phyloP scores from a whole-genome alignment of 1,284 basidiomycete genomes.

The Filobasidium uniguttulatum region DNA sequence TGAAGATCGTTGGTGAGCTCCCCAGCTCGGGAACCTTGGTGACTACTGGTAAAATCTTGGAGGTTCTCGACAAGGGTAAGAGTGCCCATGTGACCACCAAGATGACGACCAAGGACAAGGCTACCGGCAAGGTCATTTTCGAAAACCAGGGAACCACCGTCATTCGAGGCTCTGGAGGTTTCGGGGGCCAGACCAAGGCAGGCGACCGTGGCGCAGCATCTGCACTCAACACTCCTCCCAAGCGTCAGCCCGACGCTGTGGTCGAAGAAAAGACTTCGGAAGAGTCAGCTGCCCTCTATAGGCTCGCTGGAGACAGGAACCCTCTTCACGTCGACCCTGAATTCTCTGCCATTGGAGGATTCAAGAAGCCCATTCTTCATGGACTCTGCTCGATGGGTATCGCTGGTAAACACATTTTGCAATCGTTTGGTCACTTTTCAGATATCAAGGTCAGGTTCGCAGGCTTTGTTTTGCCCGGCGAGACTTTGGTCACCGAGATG shows the following conservation, averaged over 20 bases:
- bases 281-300: slow-evolving; percentile 82
- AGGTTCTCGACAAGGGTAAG: slow-evolving; percentile 53
- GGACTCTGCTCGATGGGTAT: slow-evolving; percentile 88
- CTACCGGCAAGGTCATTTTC: slow-evolving; percentile 66
- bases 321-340: slow-evolving; percentile 87
- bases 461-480: slow-evolving; percentile 69
- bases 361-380: slow-evolving; percentile 67
- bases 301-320: slow-evolving; percentile 83
- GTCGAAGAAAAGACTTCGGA: slow-evolving; percentile 70
- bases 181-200: slow-evolving; percentile 79
- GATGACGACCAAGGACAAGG: slow-evolving; percentile 65
- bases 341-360: slow-evolving; percentile 88
- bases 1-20: slow-evolving; percentile 74
- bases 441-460: slow-evolving; percentile 89
- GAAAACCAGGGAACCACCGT: slow-evolving; percentile 89
- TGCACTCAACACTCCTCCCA: slow-evolving; percentile 68
- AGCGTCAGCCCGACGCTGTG: slow-evolving; percentile 67
- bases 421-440: slow-evolving; percentile 69
- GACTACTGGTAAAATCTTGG: slow-evolving; percentile 48
- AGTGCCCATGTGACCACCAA: slow-evolving; percentile 72
- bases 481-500: slow-evolving; percentile 89
- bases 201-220: slow-evolving; percentile 81
- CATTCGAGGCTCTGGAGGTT: slow-evolving; percentile 86
- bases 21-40: slow-evolving; percentile 72
- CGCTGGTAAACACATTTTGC: slow-evolving; percentile 82